Conservation (phyloP, 163 green algal species). For the Scenedesmus sp. region DNA sequence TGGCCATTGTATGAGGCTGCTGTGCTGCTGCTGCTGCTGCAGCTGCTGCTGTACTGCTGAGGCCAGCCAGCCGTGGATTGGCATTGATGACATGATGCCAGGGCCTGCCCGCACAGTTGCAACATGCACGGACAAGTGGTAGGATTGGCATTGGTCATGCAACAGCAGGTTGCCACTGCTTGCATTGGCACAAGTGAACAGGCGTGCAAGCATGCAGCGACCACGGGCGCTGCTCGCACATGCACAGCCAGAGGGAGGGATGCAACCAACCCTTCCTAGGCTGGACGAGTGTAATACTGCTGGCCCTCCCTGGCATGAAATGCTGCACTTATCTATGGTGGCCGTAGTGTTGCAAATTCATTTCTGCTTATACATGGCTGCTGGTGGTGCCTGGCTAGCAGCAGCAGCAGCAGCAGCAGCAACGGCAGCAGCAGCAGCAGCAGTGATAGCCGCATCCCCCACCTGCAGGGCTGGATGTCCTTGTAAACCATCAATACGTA, state of each 20-base stretch:
- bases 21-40: neutral
- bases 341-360: no score
- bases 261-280: no score
- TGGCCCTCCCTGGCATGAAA: no score
- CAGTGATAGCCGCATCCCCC: neutral
- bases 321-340: no score
- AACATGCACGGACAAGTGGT: neutral
- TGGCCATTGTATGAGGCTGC: neutral
- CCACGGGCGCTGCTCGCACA: neutral
- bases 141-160: neutral
- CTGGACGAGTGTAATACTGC: no score
- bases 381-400: constrained; percentile 5
- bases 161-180: no score
- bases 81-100: neutral
- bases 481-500: neutral
- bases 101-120: neutral
- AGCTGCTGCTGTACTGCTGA: neutral
- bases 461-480: neutral
- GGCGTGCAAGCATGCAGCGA: neutral
- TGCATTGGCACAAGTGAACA: neutral
- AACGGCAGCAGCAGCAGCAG: neutral
- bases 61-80: neutral
- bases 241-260: neutral
- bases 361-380: no score
- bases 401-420: constrained; percentile 25